These are phyloP conservation scores for Sugiyamaella mastotermitis DNA, from an alignment of 805 yeast genomes.

Conservation along the genomic window DNA sequence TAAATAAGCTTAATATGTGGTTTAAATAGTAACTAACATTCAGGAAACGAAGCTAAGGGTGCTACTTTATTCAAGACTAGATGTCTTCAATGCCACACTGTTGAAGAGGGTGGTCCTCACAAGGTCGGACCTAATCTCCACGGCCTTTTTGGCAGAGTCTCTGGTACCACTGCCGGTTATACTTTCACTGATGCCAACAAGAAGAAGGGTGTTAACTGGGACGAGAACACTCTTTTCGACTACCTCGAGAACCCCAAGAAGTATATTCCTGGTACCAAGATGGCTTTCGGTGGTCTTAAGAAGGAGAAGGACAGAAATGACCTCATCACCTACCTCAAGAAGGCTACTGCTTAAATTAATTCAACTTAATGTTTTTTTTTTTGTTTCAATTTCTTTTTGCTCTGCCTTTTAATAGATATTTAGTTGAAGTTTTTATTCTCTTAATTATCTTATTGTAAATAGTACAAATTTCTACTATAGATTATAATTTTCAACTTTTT, in stretches of 20 bases:
- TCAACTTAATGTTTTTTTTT: too few species aligned
- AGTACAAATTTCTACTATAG: too few species aligned
- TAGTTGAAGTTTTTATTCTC: too few species aligned
- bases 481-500: too few species aligned
- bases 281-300: slow-evolving; percentile 99
- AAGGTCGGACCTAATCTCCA: slow-evolving; percentile 98
- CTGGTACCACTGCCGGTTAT: slow-evolving; percentile 90
- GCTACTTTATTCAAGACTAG: slow-evolving; percentile 98
- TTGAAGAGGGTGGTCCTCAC: slow-evolving; percentile 92
- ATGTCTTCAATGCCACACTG: slow-evolving; percentile 98
- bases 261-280: slow-evolving; percentile 99
- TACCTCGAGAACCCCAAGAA: slow-evolving; percentile 99
- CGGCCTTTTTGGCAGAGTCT: slow-evolving; percentile 87
- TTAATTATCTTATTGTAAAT: too few species aligned
- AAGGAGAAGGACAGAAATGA: slow-evolving; percentile 99
- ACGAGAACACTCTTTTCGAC: slow-evolving; percentile 81
- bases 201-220: slow-evolving; percentile 89
- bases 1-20: too few species aligned
- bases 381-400: too few species aligned
- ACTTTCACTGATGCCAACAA: slow-evolving; percentile 98
- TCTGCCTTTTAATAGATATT: too few species aligned
- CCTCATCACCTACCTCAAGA: slow-evolving; percentile 75
- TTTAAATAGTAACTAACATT: slow-evolving; percentile 6
- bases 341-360: slow-evolving; percentile 35
- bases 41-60: slow-evolving; percentile 84